Evolutionary conservation across 805 yeast species (phyloP), one percentile per base, ranked within the genome.

Genomic region (Wickerhamiella azymoides): DNA sequence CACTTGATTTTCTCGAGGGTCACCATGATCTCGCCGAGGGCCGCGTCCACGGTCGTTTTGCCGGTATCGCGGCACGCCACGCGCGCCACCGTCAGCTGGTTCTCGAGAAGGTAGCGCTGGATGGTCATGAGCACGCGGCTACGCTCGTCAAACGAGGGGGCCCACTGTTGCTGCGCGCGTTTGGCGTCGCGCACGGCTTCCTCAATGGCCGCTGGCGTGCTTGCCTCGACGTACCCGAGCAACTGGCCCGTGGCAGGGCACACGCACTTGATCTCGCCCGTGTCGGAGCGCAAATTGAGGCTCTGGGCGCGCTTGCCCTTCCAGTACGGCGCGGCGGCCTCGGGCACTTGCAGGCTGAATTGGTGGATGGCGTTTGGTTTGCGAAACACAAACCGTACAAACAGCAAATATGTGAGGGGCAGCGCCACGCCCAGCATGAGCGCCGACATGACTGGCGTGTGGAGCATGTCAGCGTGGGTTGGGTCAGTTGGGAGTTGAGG

Each of bases 11-110:
- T 92, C 60, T 92, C 98, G 49, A 89, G 69, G 0, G 98, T 89
- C 13, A 88, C 97, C 76, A 92, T 73, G 40, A 92, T 84, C 64
- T 89, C 96, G 43, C 96, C 96, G 18, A 64, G 54, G 40, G 92
- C 79, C 2, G 97, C 97, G 65, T 92, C 97, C 36, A 92, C 68
- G 79, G 83, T 80, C 1, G 97, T 88, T 61, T 92, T 92, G 26
- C 98, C 99, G 16, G 94, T 81, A 58, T 92, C 98, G 53, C 98
- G 71, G 61, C 97, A 92, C 0, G 97, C 96, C 8, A 92, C 81
- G 40, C 94, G 71, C 2, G 95, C 94, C 40, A 92, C 74, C 43
- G 78, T 76, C 47, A 80, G 88, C 62, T 92, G 99, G 61, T 92
- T 79, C 41, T 77, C 79, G 44, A 82, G 61, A 46, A 92, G 75